phyloP scores from a whole-genome alignment of 768 basidiomycete genomes.

The Cystobasidium tubakii region DNA sequence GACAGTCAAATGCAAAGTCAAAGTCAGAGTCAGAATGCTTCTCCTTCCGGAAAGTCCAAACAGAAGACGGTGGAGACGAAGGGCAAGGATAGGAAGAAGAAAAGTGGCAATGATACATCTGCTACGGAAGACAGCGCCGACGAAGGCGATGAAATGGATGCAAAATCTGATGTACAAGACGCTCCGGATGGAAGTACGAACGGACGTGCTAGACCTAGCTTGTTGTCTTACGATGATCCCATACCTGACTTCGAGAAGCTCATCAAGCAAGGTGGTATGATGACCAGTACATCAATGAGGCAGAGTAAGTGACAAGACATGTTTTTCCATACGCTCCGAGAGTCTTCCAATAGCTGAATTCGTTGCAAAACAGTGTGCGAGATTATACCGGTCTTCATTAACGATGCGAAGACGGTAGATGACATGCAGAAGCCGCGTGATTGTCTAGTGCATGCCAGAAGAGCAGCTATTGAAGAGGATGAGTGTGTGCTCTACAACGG shows the following conservation, averaged over 20 bases:
- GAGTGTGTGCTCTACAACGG: slow-evolving; percentile 9
- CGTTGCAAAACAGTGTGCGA: slow-evolving; percentile 25
- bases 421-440: slow-evolving; percentile 19
- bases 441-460: not conserved
- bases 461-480: slow-evolving; percentile 30
- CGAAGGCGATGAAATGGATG: slow-evolving; percentile 6
- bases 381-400: slow-evolving; percentile 24
- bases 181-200: not conserved
- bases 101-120: not conserved
- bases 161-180: not conserved
- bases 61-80: not conserved
- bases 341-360: no score
- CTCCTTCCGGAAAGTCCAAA: not conserved
- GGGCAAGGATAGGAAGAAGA: not conserved
- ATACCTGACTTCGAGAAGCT: slow-evolving; percentile 25
- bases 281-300: slow-evolving; percentile 4
- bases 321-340: no score
- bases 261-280: slow-evolving; percentile 20
- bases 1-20: slow-evolving; percentile 25
- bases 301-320: not conserved
- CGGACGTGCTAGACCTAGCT: slow-evolving; percentile 6
- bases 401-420: not conserved
- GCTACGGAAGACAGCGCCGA: slow-evolving; percentile 11
- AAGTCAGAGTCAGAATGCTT: not conserved
- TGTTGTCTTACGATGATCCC: slow-evolving; percentile 23